phyloP scores from a whole-genome alignment of 805 yeast species.

The Barnettozyma pratensis region DNA sequence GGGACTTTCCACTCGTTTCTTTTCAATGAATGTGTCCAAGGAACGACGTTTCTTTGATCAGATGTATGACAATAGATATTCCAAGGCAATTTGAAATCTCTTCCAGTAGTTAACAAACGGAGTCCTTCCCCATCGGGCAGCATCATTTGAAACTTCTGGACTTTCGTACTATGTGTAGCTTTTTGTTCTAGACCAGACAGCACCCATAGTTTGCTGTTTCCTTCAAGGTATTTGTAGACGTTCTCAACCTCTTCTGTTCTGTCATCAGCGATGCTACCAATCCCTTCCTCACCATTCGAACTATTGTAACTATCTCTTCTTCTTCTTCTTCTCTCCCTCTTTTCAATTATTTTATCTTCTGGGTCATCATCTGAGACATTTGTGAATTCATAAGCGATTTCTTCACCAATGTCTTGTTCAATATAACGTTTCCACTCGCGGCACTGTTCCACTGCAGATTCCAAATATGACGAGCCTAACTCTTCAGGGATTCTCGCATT shows the following conservation, averaged over 20 bases:
- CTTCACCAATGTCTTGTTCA: slow-evolving; percentile 16
- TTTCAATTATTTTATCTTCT: not conserved
- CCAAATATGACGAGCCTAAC: slow-evolving; percentile 3
- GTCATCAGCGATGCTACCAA: not conserved
- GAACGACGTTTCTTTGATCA: slow-evolving; percentile 19
- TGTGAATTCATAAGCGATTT: not conserved
- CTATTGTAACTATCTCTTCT: not conserved
- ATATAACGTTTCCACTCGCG: slow-evolving; percentile 18
- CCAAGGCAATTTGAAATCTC: slow-evolving; percentile 29
- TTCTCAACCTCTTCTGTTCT: not conserved
- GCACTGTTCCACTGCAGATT: slow-evolving; percentile 12
- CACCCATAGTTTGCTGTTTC: slow-evolving; percentile 16
- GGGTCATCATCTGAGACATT: not conserved
- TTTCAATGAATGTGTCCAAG: slow-evolving; percentile 26
- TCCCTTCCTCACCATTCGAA: no score
- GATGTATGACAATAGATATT: slow-evolving; percentile 29
- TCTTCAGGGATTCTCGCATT: slow-evolving; percentile 5
- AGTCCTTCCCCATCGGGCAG: slow-evolving; percentile 22
- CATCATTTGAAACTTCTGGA: slow-evolving; percentile 11
- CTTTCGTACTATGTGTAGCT: slow-evolving; percentile 4
- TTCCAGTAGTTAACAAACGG: slow-evolving; percentile 6
- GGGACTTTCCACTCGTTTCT: slow-evolving; percentile 15
- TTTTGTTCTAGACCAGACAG: slow-evolving; percentile 19
- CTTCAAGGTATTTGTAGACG: not conserved
- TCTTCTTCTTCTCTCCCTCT: not conserved